Conservation (phyloP, 192 early-diverging fungal species). For the Chytriomyces sp. region DNA sequence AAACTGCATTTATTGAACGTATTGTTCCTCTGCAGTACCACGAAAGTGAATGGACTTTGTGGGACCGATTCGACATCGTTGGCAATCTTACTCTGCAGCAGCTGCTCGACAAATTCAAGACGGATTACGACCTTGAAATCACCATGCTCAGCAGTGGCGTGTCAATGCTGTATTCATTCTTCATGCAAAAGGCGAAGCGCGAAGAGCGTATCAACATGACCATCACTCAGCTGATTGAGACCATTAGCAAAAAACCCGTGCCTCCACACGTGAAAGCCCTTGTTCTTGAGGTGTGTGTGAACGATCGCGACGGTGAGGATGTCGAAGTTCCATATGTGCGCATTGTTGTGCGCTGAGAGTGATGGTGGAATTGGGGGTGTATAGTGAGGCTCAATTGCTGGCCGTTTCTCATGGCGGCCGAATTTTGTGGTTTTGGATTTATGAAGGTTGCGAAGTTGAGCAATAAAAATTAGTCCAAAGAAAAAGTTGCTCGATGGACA, state of each 20-base stretch:
- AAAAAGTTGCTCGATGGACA: too few species aligned
- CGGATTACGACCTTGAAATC: constrained; percentile 83
- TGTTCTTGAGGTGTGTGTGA: constrained; percentile 86
- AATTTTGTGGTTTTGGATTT: too few species aligned
- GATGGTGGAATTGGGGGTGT: background rate
- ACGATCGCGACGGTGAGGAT: constrained; percentile 87
- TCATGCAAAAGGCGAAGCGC: constrained; percentile 84
- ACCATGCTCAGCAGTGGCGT: constrained; percentile 92
- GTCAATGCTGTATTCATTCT: constrained; percentile 90
- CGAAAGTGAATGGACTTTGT: constrained; percentile 85
- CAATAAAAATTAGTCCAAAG: too few species aligned
- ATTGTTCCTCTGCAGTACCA: constrained; percentile 61
- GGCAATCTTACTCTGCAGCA: constrained; percentile 87
- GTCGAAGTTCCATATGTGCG: constrained; percentile 66
- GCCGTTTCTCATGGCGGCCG: too few species aligned
- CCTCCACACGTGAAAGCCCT: constrained; percentile 83
- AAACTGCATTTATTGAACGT: constrained; percentile 10
- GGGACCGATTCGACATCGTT: constrained; percentile 93
- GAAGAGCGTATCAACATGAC: constrained; percentile 81
- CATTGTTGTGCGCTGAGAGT: constrained; percentile 40
- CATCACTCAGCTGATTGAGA: constrained; percentile 80
- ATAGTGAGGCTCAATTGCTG: too few species aligned
- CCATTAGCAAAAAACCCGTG: constrained; percentile 85
- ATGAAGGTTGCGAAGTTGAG: too few species aligned
- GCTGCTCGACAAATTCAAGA: constrained; percentile 84